Evolutionary conservation across 2,329 filamentous ascomycete species (phyloP), one percentile per base, ranked within the genome.

Genomic region (Xylaria sp.): DNA sequence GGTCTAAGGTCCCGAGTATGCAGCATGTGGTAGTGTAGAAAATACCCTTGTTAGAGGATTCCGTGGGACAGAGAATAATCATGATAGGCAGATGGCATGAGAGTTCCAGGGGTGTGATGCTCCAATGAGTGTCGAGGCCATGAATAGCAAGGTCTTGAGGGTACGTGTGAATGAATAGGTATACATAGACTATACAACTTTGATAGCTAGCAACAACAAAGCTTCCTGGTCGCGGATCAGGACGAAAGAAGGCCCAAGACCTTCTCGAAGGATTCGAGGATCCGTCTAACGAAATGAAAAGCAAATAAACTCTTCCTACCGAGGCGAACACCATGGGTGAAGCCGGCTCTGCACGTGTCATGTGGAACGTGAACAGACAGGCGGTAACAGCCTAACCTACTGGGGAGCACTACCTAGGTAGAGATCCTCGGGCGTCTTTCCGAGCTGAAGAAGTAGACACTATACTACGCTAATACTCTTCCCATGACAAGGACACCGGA

Each of bases 251-350:
- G 6, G n/a, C 9, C 41, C 9, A 44, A 46, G n/a, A 21, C 29
- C 54, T 51, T 58, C 43, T 62, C 29, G 55, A 59, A 59, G 55
- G 60, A 62, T 58, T 29, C 13, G n/a, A 59, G 55, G 60, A 62
- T 58, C 25, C 13, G n/a, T 40, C 37, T 51, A 38, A 33, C 25
- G 44, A 58, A 33, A 31, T 19, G 43, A 51, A 54, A 62, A 51
- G 31, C 15, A 43, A 60, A 52, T 25, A 38, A 38, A 19, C 8
- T 23, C n/a, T 29, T 53, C 33, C 25, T 37, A 58, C 15, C 47
- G 48, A 58, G 43, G 29, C 21, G 35, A 58, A 29, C 3, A 21
- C 27, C 47, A 53, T 58, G 47, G 54, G 33, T 44, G 5, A 25
- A 48, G 35, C 58, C 38, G 41, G 54, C 35, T 5, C 43, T 25